Conservation (phyloP, 2,329 filamentous ascomycete species). For the Arthrinium puccinioides region DNA sequence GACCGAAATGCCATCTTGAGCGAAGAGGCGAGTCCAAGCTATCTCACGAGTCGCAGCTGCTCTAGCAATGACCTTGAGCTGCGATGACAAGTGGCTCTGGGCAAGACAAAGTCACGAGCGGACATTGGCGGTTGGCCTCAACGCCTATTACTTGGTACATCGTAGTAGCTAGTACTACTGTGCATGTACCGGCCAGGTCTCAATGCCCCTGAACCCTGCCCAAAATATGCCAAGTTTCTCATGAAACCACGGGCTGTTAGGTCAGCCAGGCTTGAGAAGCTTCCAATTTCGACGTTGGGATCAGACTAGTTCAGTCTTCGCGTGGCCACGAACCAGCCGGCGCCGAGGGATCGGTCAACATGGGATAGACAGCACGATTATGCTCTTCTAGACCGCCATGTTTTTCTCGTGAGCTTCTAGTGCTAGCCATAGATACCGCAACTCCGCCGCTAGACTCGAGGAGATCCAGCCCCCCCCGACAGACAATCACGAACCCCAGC, state of each 20-base stretch:
- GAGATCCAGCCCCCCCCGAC: neutral
- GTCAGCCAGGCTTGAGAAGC: neutral
- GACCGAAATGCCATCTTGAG: neutral
- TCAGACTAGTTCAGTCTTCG: neutral
- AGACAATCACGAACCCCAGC: neutral
- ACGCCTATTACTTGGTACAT: too few species aligned
- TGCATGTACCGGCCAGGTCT: neutral
- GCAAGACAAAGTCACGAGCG: conserved; percentile 1
- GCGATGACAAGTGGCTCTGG: neutral
- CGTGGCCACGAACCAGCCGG: neutral
- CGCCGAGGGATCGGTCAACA: neutral
- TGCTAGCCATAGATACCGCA: neutral
- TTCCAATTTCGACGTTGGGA: neutral
- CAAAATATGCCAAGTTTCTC: neutral
- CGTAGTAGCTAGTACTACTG: too few species aligned
- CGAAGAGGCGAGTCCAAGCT: neutral
- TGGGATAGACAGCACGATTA: neutral
- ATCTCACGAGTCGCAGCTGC: too few species aligned
- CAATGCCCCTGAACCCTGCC: neutral
- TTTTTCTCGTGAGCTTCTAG: conserved; percentile 1
- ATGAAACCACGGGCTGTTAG: conserved; percentile 2
- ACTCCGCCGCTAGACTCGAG: conserved; percentile 1
- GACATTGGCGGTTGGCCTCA: neutral
- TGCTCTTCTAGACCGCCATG: too few species aligned
- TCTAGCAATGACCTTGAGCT: neutral